Evolutionary conservation across 352 stramenopile genomes (phyloP), one percentile per base, ranked within the genome.

Genomic region (Peronospora belbahrii): DNA sequence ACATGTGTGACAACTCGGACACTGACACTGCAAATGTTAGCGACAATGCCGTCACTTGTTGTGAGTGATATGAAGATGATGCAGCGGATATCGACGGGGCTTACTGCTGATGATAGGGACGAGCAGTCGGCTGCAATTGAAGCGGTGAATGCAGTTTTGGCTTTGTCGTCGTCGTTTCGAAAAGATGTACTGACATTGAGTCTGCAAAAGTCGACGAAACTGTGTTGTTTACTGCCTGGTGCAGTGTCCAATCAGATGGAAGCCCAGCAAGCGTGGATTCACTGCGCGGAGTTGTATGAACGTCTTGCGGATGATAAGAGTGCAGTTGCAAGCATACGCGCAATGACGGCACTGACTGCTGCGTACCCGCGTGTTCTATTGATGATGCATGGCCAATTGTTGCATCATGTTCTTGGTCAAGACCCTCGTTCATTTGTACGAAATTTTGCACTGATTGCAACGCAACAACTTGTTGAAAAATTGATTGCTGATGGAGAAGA

Each of bases 241-340:
- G 52, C 65, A 5, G 54, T 62, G 0, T 54, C 57, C 5, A 67
- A 15, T 15, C 10, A 34, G 4, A 31, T 18, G 0, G 61, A 74
- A 31, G 65, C 65, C 9, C 47, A 64, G 2, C 37, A 78, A 46
- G 62, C 59, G 4, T 82, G 70, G 70, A 68, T 44, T 2, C 41
- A 66, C 14, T 82, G 67, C 32, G 64, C 58, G 0, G 53, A 58
- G 24, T 28, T 65, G 23, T 82, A 74, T 34, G 58, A 78, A n/a
- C 24, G 35, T 17, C 13, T 67, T 1, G 60, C 49, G 17, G 60
- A 69, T 45, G 60, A 69, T 27, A 60, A 64, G 23, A 58, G 52
- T 28, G 67, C 63, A 4, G 42, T 74, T 3, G 46, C 41, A 7
- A 61, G 45, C 19, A 6, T 74, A 3, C 56, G 60, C 14, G 44